phyloP scores from a whole-genome alignment of 2,329 filamentous ascomycete species.

The Alternaria triticina region DNA sequence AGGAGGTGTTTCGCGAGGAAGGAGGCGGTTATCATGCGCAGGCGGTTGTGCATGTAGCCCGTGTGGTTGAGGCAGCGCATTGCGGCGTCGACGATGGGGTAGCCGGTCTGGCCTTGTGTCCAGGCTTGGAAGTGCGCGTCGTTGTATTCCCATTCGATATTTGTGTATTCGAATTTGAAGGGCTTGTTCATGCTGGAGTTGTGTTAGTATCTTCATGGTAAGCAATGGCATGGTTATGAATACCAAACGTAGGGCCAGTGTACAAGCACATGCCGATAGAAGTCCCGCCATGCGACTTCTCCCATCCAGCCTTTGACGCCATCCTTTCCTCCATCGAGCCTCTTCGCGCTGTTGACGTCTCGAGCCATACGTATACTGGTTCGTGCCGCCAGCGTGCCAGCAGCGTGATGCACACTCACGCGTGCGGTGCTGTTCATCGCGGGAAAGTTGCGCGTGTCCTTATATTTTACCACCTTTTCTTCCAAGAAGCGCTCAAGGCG shows the following conservation, averaged over 20 bases:
- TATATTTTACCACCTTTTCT: slow-evolving; percentile 51
- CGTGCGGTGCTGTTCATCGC: slow-evolving; percentile 50
- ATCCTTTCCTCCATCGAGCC: slow-evolving; percentile 59
- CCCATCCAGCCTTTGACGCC: slow-evolving; percentile 56
- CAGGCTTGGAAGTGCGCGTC: slow-evolving; percentile 69
- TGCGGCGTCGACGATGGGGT: slow-evolving; percentile 58
- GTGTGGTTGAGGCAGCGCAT: slow-evolving; percentile 59
- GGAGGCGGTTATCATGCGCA: slow-evolving; percentile 59
- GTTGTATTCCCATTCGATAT: slow-evolving; percentile 75
- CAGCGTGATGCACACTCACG: slow-evolving; percentile 53
- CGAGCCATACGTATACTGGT: slow-evolving; percentile 61
- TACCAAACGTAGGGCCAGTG: slow-evolving; percentile 82
- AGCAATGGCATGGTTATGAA: too few species aligned
- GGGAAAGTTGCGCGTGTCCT: slow-evolving; percentile 52
- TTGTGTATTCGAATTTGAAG: slow-evolving; percentile 83
- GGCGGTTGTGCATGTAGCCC: slow-evolving; percentile 61
- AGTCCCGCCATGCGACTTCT: slow-evolving; percentile 61
- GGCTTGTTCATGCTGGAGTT: slow-evolving; percentile 70
- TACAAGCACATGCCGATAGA: slow-evolving; percentile 70
- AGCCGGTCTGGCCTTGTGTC: slow-evolving; percentile 55
- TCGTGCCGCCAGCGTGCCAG: slow-evolving; percentile 55
- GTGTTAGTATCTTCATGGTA: background rate
- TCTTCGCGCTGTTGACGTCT: slow-evolving; percentile 51
- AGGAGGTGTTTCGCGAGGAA: slow-evolving; percentile 59
- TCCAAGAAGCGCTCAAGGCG: slow-evolving; percentile 54